A percentile compares a stretch with the other conserved stretches of the same genome.
phyloP scores from a whole-genome alignment of 2,329 filamentous ascomycete species.

The Penicillium occitanis region DNA sequence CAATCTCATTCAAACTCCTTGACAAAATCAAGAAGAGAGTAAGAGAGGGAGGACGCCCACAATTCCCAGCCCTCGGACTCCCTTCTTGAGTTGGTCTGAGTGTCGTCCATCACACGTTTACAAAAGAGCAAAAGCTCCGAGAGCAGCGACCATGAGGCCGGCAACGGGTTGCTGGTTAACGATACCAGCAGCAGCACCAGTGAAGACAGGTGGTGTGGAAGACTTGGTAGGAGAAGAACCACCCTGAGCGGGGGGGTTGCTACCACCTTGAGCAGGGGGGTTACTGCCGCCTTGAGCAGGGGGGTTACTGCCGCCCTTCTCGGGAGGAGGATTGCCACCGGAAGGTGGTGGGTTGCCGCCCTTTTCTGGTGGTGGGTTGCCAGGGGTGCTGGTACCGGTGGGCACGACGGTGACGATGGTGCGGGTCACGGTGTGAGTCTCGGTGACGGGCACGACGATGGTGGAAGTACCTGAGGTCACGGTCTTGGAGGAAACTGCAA shows the following conservation, averaged over 20 bases:
- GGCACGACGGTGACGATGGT: conserved; percentile 23
- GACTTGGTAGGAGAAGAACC: neutral
- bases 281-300: neutral
- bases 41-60: neutral
- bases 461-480: conserved; percentile 22
- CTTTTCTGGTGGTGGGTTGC: neutral
- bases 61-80: neutral
- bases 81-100: neutral
- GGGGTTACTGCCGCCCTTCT: neutral
- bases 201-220: conserved; percentile 27
- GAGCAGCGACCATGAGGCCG: conserved; percentile 39
- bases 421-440: conserved; percentile 19
- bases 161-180: conserved; percentile 34
- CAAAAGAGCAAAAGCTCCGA: conserved; percentile 41
- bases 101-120: conserved; percentile 27
- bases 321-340: neutral
- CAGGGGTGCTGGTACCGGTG: conserved; percentile 6
- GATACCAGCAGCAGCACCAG: conserved; percentile 35
- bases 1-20: neutral
- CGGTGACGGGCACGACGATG: conserved; percentile 21
- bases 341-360: neutral
- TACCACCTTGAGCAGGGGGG: neutral
- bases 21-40: neutral
- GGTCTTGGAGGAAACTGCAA: conserved; percentile 13
- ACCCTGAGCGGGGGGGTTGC: neutral